These are phyloP conservation scores for Pisolithus microcarpus DNA, from an alignment of 768 basidiomycete species.

Conservation along the genomic window DNA sequence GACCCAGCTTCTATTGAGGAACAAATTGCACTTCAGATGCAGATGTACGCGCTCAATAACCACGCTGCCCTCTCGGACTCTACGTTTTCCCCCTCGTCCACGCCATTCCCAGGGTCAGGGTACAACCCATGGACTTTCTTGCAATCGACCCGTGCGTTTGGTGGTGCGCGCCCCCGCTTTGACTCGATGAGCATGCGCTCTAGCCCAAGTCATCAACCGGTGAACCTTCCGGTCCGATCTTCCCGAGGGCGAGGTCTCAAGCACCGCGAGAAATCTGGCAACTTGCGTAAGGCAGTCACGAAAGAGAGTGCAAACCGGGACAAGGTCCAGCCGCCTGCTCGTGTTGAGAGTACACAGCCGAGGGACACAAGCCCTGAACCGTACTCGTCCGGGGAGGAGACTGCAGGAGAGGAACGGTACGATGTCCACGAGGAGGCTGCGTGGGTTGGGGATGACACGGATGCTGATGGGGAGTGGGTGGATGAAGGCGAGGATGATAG, in stretches of 20 bases:
- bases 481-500: slow-evolving; percentile 67
- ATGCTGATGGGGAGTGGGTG: slow-evolving; percentile 58
- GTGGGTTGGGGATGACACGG: slow-evolving; percentile 27
- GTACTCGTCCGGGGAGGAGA: slow-evolving; percentile 71
- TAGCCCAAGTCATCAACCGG: slow-evolving; percentile 28
- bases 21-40: slow-evolving; percentile 70
- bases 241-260: slow-evolving; percentile 40
- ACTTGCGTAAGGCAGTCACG: slow-evolving; percentile 23
- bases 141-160: slow-evolving; percentile 47
- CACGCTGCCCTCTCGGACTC: slow-evolving; percentile 60
- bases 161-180: slow-evolving; percentile 28
- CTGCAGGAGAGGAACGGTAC: slow-evolving; percentile 56
- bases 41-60: slow-evolving; percentile 69
- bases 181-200: slow-evolving; percentile 52
- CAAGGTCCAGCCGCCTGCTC: slow-evolving; percentile 58
- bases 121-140: slow-evolving; percentile 73
- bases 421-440: slow-evolving; percentile 35
- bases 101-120: slow-evolving; percentile 57
- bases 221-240: slow-evolving; percentile 42
- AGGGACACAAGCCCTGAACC: slow-evolving; percentile 75
- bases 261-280: slow-evolving; percentile 35
- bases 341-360: slow-evolving; percentile 79
- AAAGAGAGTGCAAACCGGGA: slow-evolving; percentile 1
- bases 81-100: slow-evolving; percentile 68
- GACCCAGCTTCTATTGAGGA: slow-evolving; percentile 51